Evolutionary conservation across 2,329 filamentous ascomycete genomes (phyloP), one percentile per base, ranked within the genome.

Genomic region (Stachybotrys echinatus): DNA sequence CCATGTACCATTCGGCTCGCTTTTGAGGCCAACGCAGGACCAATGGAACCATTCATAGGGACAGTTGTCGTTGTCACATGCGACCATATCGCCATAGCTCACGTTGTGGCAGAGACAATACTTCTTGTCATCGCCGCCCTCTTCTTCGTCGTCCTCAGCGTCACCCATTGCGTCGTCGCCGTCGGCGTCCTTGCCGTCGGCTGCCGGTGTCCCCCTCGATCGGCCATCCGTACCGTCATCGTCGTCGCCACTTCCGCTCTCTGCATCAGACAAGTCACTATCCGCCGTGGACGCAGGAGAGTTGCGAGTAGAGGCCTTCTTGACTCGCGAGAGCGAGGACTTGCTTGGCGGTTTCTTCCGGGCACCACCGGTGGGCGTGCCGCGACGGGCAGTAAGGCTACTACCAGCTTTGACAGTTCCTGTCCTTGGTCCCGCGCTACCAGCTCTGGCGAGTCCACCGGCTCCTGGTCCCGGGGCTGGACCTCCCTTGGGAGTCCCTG

Each of bases 41-140:
- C 88, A 94, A 70, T 94, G 89, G 66, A 94, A 94, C 89, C 89
- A 94, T 70, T 94, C 88, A 62, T 82, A 88, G 44, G 84, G 83
- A 68, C 89, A 94, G 56, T 85, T 79, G 51, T 87, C 83, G 66
- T 92, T 92, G 72, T 94, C 89, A 71, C 89, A 94, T 23, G 88
- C 89, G 55, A 94, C 88, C 89, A 94, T 94, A 62, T 92, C 87
- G 53, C 89, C 89, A 62, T 88, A 91, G 67, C 87, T 90, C 56
- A 92, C 86, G 59, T 87, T 87, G 65, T 92, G 86, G 67, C 89
- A 94, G 23, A 86, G 77, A 70, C 89, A 94, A 70, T 94, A 94
- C 66, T 89, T 88, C 63, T 87, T 85, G 68, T 91, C 87, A 54
- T 86, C 85, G 49, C 83, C 84, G 40, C 85, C 86, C 27, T 34